Evolutionary conservation across 2,329 filamentous ascomycete genomes (phyloP), one percentile per base, ranked within the genome.

Genomic region (Colletotrichum sojae): DNA sequence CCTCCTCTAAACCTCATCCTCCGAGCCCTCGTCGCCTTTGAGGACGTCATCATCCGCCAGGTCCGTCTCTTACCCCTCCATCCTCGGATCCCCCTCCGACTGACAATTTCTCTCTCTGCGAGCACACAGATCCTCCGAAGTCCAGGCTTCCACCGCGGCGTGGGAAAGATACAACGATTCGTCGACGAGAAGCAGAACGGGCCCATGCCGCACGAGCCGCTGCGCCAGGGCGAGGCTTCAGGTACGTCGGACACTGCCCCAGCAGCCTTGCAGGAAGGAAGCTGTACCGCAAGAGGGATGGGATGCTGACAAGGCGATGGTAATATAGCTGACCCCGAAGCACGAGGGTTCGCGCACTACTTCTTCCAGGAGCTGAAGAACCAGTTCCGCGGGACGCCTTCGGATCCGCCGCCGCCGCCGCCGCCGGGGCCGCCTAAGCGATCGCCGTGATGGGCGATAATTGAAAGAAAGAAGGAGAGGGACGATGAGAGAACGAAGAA

Each of bases 321-420:
- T n/a, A 9, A 16, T 13, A n/a, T 16, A 70, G 67, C 63, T 18
- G 52, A 70, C 2, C 67, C 67, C 16, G 68, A 71, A 6, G 65
- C 39, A 4, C 31, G 59, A 39, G 69, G 66, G 6, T 72, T 71
- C 10, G 49, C 48, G 1, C 80, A 76, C 40, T 80, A 87, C 70
- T 89, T 89, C 52, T 20, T 83, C 43, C 80, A 86, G 10, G 86
- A 89, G 76, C 61, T 89, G 5, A 81, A 80, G 72, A 87, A 85
- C 61, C 86, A 89, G 72, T 75, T 81, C 10, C 78, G 80, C 10
- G 85, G 85, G 4, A 83, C 77, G 20, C 82, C 84, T 51, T 83
- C 78, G 12, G 77, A 85, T 3, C 73, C 80, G 46, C 77, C 77
- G 5, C 73, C 70, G 46, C 77, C 77, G 5, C 73, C 70, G 25